Percentiles rank a stretch among this genome's conserved stretches.
phyloP scores from a whole-genome alignment of 2,329 filamentous ascomycete species.

The Fusarium phyllophilum region DNA sequence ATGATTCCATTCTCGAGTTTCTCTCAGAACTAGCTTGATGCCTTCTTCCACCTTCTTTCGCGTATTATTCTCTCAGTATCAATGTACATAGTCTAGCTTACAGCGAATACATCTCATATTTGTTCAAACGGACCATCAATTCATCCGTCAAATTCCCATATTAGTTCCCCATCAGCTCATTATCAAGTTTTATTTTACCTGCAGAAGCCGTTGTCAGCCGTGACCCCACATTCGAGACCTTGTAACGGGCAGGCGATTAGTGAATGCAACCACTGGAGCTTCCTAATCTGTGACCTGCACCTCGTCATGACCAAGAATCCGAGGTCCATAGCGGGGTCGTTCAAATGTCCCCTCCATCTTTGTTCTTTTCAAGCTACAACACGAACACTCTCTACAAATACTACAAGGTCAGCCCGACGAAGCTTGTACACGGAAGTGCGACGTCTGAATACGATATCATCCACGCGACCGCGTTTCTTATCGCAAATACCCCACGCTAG shows the following conservation, averaged over 20 bases:
- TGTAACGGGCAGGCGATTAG: constrained; percentile 31
- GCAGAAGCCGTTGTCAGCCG: constrained; percentile 39
- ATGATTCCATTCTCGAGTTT: constrained; percentile 52
- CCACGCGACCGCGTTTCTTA: background rate
- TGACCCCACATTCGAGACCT: constrained; percentile 9
- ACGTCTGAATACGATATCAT: background rate
- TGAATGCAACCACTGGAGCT: constrained; percentile 36
- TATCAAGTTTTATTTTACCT: constrained; percentile 14
- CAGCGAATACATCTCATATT: background rate
- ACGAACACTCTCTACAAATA: background rate
- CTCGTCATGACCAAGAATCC: constrained; percentile 28
- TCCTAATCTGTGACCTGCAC: constrained; percentile 35
- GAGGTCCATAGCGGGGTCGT: constrained; percentile 35
- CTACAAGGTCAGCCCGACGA: background rate
- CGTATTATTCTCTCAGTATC: background rate
- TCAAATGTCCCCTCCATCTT: constrained; percentile 11
- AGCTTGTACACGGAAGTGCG: background rate
- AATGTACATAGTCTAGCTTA: background rate
- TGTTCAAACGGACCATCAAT: background rate
- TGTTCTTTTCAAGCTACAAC: background rate
- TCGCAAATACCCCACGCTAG: constrained; percentile 1
- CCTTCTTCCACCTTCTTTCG: background rate
- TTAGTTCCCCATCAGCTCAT: background rate
- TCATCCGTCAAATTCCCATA: background rate
- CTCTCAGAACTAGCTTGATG: constrained; percentile 33